These are phyloP conservation scores for Metschnikowia noctiluminum DNA, from an alignment of 805 yeast genomes.

Conservation along the genomic window DNA sequence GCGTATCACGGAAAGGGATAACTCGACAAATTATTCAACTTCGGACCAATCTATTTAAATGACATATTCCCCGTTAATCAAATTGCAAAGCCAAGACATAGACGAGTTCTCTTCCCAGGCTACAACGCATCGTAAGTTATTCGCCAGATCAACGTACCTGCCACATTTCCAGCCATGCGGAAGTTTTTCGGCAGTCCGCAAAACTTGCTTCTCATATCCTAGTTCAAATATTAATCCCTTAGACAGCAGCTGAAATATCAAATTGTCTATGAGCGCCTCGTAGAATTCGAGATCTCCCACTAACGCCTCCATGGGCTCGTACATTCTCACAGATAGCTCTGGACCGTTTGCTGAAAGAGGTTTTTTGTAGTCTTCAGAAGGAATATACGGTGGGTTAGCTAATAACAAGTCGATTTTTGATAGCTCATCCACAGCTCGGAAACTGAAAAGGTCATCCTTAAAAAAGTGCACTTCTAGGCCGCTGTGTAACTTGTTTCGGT, in stretches of 20 bases:
- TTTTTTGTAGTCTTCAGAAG: slow-evolving; percentile 39
- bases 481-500: slow-evolving; percentile 34
- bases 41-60: background rate
- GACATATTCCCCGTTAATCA: slow-evolving; percentile 4
- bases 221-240: slow-evolving; percentile 72
- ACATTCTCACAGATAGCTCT: slow-evolving; percentile 60
- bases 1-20: too few species aligned
- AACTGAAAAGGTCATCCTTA: slow-evolving; percentile 9
- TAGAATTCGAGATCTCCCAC: slow-evolving; percentile 76
- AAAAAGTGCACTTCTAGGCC: slow-evolving; percentile 8
- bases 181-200: slow-evolving; percentile 29
- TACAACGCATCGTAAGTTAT: slow-evolving; percentile 54
- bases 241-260: slow-evolving; percentile 42
- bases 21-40: too few species aligned
- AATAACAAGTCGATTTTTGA: slow-evolving; percentile 51
- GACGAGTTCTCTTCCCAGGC: slow-evolving; percentile 48
- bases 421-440: slow-evolving; percentile 1
- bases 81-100: slow-evolving; percentile 6
- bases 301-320: slow-evolving; percentile 80
- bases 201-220: slow-evolving; percentile 60
- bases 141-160: slow-evolving; percentile 47
- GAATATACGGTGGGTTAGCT: slow-evolving; percentile 92
- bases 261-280: slow-evolving; percentile 45
- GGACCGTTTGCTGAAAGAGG: slow-evolving; percentile 38
- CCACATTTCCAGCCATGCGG: slow-evolving; percentile 49